Evolutionary conservation across 805 yeast genomes (phyloP), one percentile per base, ranked within the genome.

Genomic region (Priceomyces haplophilus): DNA sequence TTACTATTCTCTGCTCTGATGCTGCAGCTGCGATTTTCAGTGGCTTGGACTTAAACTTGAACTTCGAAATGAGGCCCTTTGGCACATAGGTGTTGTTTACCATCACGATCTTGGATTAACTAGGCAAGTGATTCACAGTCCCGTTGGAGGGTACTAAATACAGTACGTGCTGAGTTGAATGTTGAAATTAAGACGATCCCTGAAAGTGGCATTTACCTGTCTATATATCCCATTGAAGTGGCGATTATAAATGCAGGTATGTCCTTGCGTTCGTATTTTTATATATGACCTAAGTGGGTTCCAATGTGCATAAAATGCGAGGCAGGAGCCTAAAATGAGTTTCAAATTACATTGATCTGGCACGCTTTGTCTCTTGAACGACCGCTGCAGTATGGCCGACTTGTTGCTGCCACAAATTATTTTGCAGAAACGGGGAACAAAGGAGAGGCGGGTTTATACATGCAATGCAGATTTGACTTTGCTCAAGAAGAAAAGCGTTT

Each of bases 11-110:
- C 34, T 13, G 42, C 33, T 35, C 21, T 7, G 24, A 21, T n/a
- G n/a, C n/a, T 4, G 35, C 35, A 18, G 21, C 21, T 34, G 37
- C 10, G 24, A 19, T 7, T 18, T 34, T 21, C 8, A 34, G 20
- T n/a, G 23, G 15, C 24, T 13, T 6, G 15, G 5, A n/a, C 31
- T 34, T 13, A 13, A 16, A 16, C 35, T 33, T 38, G 33, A 46
- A 46, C 30, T 39, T 43, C 6, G 47, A 39, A 3, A 39, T 37
- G 13, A 40, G 38, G 13, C 37, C 31, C 36, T 43, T 46, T 7
- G 49, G 49, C 16, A 46, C 37, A 19, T 27, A 24, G 18, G 27
- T 45, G 12, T 16, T 41, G 24, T 24, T 36, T 17, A 37, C 40
- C 44, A 41, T 41, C 29, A 12, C 34, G 29, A 37, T 12, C 4